Percentiles rank a stretch among this genome's conserved stretches.
These are phyloP conservation scores for Pseudohalonectria lignicola DNA, from an alignment of 2,329 filamentous ascomycete genomes.

Conservation along the genomic window DNA sequence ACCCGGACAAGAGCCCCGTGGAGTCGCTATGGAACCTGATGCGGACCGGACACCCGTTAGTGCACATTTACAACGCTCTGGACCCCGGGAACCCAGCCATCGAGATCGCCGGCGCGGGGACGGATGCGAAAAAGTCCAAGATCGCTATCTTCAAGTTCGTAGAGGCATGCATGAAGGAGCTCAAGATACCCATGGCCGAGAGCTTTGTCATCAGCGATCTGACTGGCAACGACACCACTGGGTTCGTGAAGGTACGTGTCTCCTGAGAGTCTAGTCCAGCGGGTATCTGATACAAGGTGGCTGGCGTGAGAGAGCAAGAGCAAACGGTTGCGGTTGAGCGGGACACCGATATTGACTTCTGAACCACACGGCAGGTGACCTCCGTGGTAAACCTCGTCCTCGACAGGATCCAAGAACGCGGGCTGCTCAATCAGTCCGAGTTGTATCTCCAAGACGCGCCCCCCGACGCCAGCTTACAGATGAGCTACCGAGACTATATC, in stretches of 20 bases:
- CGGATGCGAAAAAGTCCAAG: constrained; percentile 70
- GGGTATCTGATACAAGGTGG: neutral
- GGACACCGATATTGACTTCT: neutral
- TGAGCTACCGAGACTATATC: constrained; percentile 73
- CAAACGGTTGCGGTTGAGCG: too few species aligned
- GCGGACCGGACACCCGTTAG: constrained; percentile 69
- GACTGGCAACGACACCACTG: constrained; percentile 88
- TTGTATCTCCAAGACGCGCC: constrained; percentile 43
- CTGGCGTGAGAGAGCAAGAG: too few species aligned
- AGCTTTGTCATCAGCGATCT: constrained; percentile 89
- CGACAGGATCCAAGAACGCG: constrained; percentile 70
- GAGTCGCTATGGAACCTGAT: constrained; percentile 85
- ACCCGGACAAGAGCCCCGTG: constrained; percentile 65
- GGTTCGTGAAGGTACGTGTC: constrained; percentile 74
- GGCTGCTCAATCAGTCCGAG: constrained; percentile 54
- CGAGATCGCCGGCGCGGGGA: constrained; percentile 53
- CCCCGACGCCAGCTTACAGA: constrained; percentile 51
- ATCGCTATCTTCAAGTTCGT: constrained; percentile 87
- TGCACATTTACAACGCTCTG: constrained; percentile 81
- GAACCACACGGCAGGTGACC: constrained; percentile 50
- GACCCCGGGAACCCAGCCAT: constrained; percentile 58
- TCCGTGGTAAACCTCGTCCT: constrained; percentile 89
- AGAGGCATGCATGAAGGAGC: constrained; percentile 73
- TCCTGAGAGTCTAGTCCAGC: neutral
- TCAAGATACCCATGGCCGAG: constrained; percentile 68